phyloP scores from a whole-genome alignment of 305 asterid genomes.

The Fraxinus nigra region DNA sequence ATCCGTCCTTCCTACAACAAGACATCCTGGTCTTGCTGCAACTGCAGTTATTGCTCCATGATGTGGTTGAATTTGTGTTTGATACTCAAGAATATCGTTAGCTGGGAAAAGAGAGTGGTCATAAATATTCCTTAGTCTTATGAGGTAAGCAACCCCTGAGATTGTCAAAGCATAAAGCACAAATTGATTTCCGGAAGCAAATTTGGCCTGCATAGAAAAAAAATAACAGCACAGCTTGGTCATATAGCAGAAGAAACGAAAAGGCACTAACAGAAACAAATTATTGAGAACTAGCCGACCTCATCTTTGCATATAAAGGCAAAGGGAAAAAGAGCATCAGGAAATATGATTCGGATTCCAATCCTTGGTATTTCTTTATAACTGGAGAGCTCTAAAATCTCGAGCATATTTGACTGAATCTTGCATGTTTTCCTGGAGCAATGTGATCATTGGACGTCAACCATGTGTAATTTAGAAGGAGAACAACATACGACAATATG shows the following conservation, averaged over 20 bases:
- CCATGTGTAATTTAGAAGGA: conserved; percentile 12
- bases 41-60: conserved; percentile 60
- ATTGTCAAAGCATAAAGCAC: conserved; percentile 69
- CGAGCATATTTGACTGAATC: conserved; percentile 59
- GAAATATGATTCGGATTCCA: conserved; percentile 73
- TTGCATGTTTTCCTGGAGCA: conserved; percentile 64
- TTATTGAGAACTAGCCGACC: conserved; percentile 40
- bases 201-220: conserved; percentile 44
- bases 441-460: conserved; percentile 19
- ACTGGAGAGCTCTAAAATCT: conserved; percentile 55
- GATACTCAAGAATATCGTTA: conserved; percentile 60
- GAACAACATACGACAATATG: conserved; percentile 8
- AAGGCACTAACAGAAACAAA: conserved; percentile 16
- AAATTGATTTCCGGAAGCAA: conserved; percentile 45
- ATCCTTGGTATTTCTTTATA: conserved; percentile 50
- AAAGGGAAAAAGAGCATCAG: conserved; percentile 73
- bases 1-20: conserved; percentile 76
- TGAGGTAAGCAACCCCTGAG: conserved; percentile 79
- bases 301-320: conserved; percentile 61
- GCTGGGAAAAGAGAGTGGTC: conserved; percentile 56
- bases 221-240: conserved; percentile 18
- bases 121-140: conserved; percentile 56
- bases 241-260: conserved; percentile 1
- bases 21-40: conserved; percentile 58
- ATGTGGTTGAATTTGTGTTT: conserved; percentile 48